Evolutionary conservation across 148 eudicot genomes (phyloP), one percentile per base, ranked within the genome.

Genomic region (Vaccinium corymbosum): DNA sequence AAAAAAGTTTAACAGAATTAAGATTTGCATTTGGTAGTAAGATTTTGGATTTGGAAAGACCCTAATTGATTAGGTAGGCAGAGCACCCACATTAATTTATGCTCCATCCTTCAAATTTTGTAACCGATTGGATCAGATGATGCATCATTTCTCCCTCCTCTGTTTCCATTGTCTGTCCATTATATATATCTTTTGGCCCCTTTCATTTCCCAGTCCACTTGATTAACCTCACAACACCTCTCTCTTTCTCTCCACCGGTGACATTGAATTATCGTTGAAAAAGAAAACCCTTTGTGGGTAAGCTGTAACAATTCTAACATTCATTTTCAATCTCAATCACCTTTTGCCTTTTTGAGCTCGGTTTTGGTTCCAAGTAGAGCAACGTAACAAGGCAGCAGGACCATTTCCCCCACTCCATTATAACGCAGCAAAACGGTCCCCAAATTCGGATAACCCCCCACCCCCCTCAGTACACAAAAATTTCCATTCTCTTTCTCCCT

Each of bases 21-120:
- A 52, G 38, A n/a, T 75, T 75, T 59, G 81, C 68, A 79, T 68
- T 84, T 79, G 86, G 82, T 71, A 46, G 48, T 13, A 79, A 70
- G 75, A 62, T 49, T 78, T 84, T 25, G 29, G 71, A 84, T 64
- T 29, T 78, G 27, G 13, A 56, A 79, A 70, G 49, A 27, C 29
- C 38, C 49, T 78, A 62, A 66, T 64, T 35, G 77, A 70, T 68
- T 35, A 70, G 78, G 75, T 68, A 51, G 62, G 62, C 82, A 74
- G 50, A 83, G n/a, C 51, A 35, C 6, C 51, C 80, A 42, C 42
- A 74, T 66, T 53, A 16, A 29, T 50, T 22, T 0, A 14, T 52
- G 3, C 38, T n/a, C 14, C 71, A 27, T 42, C 22, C 20, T 78
- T 1, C 38, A 52, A 3, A 42, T 19, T 55, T 64, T 59, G 17